Conservation (phyloP, 2,329 filamentous ascomycete species). For the Colletotrichum agaves region DNA sequence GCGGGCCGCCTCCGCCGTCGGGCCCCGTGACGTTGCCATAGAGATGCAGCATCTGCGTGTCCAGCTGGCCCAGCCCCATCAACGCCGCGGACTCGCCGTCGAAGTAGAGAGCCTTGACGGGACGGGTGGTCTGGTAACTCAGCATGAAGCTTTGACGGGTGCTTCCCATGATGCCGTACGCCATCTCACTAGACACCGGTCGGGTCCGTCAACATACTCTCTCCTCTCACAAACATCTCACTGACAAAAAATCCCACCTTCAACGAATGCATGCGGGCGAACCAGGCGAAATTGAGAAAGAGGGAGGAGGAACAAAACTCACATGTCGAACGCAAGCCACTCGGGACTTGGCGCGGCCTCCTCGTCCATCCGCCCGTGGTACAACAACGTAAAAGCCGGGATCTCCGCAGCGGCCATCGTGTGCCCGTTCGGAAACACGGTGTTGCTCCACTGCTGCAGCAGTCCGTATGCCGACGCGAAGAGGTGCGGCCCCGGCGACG, state of each 20-base stretch:
- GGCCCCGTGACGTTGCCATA: constrained; percentile 58
- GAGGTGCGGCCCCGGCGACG: constrained; percentile 58
- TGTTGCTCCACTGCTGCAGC: constrained; percentile 62
- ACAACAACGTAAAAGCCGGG: constrained; percentile 58
- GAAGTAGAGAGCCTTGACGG: constrained; percentile 58
- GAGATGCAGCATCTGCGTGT: constrained; percentile 61
- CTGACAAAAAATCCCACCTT: too few relatives aligned
- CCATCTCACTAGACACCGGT: constrained; percentile 53
- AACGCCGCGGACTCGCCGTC: constrained; percentile 61
- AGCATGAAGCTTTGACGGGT: constrained; percentile 56
- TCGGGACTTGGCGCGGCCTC: constrained; percentile 58
- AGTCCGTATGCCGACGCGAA: constrained; percentile 59
- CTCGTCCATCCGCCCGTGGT: constrained; percentile 58
- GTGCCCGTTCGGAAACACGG: constrained; percentile 62
- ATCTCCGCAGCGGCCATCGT: constrained; percentile 58
- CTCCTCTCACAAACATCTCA: not conserved
- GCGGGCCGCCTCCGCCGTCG: constrained; percentile 35
- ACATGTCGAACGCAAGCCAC: constrained; percentile 62
- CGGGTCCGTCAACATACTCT: not conserved
- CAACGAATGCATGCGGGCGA: too few relatives aligned
- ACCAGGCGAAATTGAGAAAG: too few relatives aligned
- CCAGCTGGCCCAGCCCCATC: constrained; percentile 57
- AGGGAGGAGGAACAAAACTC: constrained; percentile 34
- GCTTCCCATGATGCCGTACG: constrained; percentile 63
- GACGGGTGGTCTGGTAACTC: constrained; percentile 58